Conservation (phyloP, 306 rosid genomes). For the Pyrus communis region DNA sequence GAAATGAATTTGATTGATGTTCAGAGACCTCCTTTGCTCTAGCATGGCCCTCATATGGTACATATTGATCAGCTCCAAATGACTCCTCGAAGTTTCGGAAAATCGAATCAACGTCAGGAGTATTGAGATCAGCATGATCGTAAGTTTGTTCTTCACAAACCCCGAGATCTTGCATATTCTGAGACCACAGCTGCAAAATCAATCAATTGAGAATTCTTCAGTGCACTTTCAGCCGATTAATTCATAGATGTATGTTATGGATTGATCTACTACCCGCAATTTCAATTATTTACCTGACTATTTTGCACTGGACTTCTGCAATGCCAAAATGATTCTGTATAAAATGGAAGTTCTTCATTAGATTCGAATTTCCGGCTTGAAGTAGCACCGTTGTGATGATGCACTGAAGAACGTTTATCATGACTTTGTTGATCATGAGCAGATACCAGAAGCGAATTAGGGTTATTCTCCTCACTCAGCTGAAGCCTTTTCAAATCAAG, state of each 20-base stretch:
- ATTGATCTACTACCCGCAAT: not conserved
- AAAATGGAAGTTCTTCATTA: slow-evolving; percentile 36
- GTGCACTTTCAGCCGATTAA: not conserved
- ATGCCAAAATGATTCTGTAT: slow-evolving; percentile 57
- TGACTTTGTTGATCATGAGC: slow-evolving; percentile 17
- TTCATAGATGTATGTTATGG: not conserved
- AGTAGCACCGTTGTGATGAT: not conserved
- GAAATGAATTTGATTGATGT: not conserved
- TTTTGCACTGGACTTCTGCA: slow-evolving; percentile 41
- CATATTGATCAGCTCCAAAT: slow-evolving; percentile 67
- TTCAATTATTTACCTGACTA: slow-evolving; percentile 51
- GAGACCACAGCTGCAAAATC: slow-evolving; percentile 73
- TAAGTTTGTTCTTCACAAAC: slow-evolving; percentile 61
- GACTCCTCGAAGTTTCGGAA: slow-evolving; percentile 68
- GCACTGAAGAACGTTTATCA: slow-evolving; percentile 19
- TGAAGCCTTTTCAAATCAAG: slow-evolving; percentile 57
- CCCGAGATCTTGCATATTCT: slow-evolving; percentile 80
- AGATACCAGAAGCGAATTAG: slow-evolving; percentile 9
- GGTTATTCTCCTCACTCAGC: slow-evolving; percentile 16
- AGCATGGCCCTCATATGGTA: not conserved
- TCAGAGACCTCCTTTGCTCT: no score
- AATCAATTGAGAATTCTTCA: not conserved
- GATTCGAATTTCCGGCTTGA: no score
- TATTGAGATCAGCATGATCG: slow-evolving; percentile 52
- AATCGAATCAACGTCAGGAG: slow-evolving; percentile 73